These are phyloP conservation scores for Luffa acutangula DNA, from an alignment of 306 rosid species.

Conservation along the genomic window DNA sequence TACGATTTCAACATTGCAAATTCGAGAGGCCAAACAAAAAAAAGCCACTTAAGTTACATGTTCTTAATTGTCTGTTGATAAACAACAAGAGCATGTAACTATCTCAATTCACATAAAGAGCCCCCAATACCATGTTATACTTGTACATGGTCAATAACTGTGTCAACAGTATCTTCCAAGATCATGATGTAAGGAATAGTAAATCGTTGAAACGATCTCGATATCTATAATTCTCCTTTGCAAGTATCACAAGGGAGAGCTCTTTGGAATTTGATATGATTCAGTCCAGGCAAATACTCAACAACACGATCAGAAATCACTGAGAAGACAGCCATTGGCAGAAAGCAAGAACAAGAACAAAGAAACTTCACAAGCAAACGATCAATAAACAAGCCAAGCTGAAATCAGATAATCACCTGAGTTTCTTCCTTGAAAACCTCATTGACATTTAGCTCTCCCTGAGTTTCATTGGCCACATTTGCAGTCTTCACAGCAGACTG, in stretches of 20 bases:
- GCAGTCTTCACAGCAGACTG: conserved; percentile 15
- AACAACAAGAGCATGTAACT: neutral
- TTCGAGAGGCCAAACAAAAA: neutral
- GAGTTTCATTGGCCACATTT: conserved; percentile 18
- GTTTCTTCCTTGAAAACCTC: conserved; percentile 35
- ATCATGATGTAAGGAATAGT: neutral
- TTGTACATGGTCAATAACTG: neutral
- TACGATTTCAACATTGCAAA: neutral
- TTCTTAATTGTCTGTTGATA: neutral
- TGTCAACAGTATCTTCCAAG: neutral
- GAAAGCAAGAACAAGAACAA: neutral
- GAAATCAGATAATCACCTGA: conserved; percentile 24
- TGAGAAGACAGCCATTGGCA: neutral
- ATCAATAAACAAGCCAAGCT: neutral
- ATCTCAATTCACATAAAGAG: neutral
- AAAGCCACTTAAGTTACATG: neutral
- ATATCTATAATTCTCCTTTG: neutral
- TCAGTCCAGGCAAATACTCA: neutral
- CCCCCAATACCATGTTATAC: neutral
- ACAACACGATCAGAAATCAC: neutral
- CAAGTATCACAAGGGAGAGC: neutral
- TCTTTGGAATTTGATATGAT: neutral
- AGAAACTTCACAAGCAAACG: neutral
- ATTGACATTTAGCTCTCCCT: conserved; percentile 27
- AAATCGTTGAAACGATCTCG: neutral